phyloP scores from a whole-genome alignment of 2,329 filamentous ascomycete species.

The Stagonosporopsis tanaceti region DNA sequence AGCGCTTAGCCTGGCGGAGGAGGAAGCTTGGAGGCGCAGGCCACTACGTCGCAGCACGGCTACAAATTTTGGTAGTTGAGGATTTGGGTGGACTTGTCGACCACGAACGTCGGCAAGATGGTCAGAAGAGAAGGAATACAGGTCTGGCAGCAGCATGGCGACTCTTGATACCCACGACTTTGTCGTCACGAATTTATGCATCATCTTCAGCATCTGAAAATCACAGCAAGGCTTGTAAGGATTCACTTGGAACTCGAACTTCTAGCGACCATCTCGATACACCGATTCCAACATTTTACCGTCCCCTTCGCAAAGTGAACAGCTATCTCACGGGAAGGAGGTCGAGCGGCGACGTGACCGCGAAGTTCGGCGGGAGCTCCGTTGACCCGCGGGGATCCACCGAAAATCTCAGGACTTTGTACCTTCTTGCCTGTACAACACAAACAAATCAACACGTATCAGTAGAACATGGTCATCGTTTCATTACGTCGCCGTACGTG shows the following conservation, averaged over 20 bases:
- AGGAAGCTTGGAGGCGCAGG: conserved; percentile 10
- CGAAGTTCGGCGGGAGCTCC: not conserved
- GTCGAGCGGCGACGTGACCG: not conserved
- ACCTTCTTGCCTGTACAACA: not conserved
- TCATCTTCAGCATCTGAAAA: not conserved
- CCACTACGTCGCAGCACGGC: conserved; percentile 17
- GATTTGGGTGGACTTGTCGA: conserved; percentile 33
- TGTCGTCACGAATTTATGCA: not conserved
- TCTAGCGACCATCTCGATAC: too few species aligned
- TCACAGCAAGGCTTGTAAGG: too few species aligned
- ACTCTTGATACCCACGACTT: not conserved
- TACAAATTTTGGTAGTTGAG: conserved; percentile 29
- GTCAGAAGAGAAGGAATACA: not conserved
- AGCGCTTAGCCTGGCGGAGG: not conserved
- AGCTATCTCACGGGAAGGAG: not conserved
- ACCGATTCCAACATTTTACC: too few species aligned
- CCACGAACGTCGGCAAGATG: not conserved
- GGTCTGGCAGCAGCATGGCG: not conserved
- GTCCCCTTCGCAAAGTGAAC: not conserved
- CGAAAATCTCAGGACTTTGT: not conserved
- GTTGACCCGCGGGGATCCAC: conserved; percentile 5
- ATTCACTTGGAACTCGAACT: too few species aligned
- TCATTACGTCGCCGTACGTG: not conserved
- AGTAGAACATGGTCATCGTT: not conserved
- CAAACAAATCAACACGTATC: not conserved